Conservation (phyloP, 306 rosid genomes). For the Castanea mollissima region DNA sequence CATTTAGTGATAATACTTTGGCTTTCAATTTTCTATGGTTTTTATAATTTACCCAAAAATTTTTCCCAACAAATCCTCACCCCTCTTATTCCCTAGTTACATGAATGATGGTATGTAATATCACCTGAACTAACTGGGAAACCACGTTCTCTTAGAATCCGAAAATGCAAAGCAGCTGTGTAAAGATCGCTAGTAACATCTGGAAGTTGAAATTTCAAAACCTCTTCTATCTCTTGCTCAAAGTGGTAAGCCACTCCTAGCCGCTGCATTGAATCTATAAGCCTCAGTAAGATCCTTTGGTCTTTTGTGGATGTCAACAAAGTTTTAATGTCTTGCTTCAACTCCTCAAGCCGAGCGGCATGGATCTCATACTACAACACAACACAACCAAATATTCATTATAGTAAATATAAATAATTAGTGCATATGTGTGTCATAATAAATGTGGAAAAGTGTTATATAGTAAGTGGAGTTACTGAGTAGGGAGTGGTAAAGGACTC, state of each 20-base stretch:
- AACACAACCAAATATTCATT: neutral
- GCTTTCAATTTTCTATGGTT: too few species aligned
- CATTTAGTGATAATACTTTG: too few species aligned
- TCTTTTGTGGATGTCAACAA: neutral
- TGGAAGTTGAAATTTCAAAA: neutral
- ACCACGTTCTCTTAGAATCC: slow-evolving; percentile 24
- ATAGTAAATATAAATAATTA: too few species aligned
- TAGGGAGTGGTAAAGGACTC: slow-evolving; percentile 20
- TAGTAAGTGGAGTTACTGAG: neutral
- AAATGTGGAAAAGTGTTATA: too few species aligned
- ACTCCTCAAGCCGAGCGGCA: slow-evolving; percentile 6
- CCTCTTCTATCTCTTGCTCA: slow-evolving; percentile 21
- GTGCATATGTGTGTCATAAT: too few species aligned
- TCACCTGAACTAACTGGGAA: slow-evolving; percentile 22
- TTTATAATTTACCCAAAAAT: too few species aligned
- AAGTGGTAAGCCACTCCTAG: slow-evolving; percentile 34
- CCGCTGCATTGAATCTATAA: slow-evolving; percentile 18
- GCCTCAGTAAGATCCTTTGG: neutral
- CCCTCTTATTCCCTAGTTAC: neutral
- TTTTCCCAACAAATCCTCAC: too few species aligned
- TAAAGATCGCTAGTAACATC: neutral
- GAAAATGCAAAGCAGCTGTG: slow-evolving; percentile 11
- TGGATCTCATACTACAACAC: slow-evolving; percentile 24
- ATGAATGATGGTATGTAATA: neutral
- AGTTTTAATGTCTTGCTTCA: neutral